Evolutionary conservation across 2,329 filamentous ascomycete species (phyloP), one percentile per base, ranked within the genome.

Genomic region (Acrocalymma vagum): DNA sequence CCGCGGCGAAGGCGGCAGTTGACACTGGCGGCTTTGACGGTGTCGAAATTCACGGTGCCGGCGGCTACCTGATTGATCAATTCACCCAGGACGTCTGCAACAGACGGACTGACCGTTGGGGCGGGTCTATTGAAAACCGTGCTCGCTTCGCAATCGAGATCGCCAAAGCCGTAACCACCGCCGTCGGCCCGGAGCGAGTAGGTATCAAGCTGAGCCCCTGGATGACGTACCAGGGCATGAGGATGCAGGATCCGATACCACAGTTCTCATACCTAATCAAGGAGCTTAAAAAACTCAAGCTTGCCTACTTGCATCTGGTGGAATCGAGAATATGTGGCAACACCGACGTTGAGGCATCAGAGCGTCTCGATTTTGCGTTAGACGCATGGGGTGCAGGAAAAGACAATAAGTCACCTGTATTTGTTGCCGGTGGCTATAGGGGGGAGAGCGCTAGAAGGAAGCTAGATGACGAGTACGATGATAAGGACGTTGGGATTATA

Each of bases 41-140:
- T 2, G 75, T 88, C 13, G 85, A 76, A 47, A 62, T 76, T 14
- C 72, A 75, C 49, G 73, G 65, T 20, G 83, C 83, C 1, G 84
- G 87, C 52, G 84, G 85, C 3, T 89, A 88, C 58, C 72, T 90
- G 2, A 63, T 87, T 10, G 78, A 79, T 38, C 78, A 86, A 53
- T 90, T 90, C 63, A 71, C 85, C 13, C 84, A 82, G 50, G 77
- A 80, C 46, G 74, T 67, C 7, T 70, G 72, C 51, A 85, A 85
- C 66, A 68, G 71, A 32, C 73, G 82, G 2, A 78, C 62, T 2
- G 77, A 79, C 43, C 5, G 51, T 38, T 24, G 78, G 72, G 67
- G 77, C 68, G 76, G 76, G 2, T 72, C 66, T 31, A 60, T 77
- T 14, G 72, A 75, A 69, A 77, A 79, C 53, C 69, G 82, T 43